These are phyloP conservation scores for Penicillium sp. DNA, from an alignment of 2,329 filamentous ascomycete genomes.

Conservation along the genomic window DNA sequence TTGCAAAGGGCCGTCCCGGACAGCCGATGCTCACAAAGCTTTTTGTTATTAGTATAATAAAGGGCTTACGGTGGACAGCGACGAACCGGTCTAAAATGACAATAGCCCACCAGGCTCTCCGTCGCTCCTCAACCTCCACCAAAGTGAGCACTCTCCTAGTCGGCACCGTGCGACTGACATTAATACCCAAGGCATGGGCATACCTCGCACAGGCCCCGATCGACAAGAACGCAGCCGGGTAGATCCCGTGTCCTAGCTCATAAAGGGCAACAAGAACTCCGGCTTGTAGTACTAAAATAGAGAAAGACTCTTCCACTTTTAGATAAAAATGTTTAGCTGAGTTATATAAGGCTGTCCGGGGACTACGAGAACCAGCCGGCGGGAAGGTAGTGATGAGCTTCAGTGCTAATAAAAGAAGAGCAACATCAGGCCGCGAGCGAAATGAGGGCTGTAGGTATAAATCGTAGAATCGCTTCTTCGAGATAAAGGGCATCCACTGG, in stretches of 20 bases:
- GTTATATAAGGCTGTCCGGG: too few relatives aligned
- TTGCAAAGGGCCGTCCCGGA: conserved; percentile 20
- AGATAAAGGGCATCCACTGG: too few relatives aligned
- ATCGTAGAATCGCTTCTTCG: too few relatives aligned
- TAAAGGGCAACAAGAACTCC: too few relatives aligned
- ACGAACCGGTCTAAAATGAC: conserved; percentile 24
- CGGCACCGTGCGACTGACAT: not conserved
- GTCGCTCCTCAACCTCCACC: conserved; percentile 26
- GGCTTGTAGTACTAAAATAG: too few relatives aligned
- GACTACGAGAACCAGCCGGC: too few relatives aligned
- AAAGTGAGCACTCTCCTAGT: conserved; percentile 12
- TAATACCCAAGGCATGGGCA: not conserved
- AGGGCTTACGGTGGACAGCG: not conserved
- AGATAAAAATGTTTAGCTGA: too few relatives aligned
- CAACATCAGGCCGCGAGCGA: too few relatives aligned
- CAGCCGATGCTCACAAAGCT: conserved; percentile 21
- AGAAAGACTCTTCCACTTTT: too few relatives aligned
- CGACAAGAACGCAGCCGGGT: conserved; percentile 4
- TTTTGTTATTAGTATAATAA: not conserved
- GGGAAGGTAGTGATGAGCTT: too few relatives aligned
- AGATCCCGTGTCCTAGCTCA: conserved; percentile 9
- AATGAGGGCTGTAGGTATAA: too few relatives aligned
- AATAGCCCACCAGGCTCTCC: conserved; percentile 30
- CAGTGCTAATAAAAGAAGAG: too few relatives aligned
- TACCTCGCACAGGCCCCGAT: conserved; percentile 8